phyloP scores from a whole-genome alignment of 768 basidiomycete species.

The Rhodotorula babjevae region DNA sequence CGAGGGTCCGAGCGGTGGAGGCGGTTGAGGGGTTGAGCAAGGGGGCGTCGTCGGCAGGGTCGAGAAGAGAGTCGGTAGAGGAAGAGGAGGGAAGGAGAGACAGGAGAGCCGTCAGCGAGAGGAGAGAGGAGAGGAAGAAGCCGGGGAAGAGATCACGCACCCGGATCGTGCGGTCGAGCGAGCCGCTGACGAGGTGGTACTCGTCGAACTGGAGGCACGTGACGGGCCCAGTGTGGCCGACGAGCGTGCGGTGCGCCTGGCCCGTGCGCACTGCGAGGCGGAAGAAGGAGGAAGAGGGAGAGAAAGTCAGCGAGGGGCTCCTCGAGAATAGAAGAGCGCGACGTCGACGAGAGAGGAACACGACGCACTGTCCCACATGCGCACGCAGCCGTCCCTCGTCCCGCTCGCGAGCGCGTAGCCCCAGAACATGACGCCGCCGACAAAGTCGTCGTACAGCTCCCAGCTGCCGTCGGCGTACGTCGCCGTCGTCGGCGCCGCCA shows the following conservation, averaged over 20 bases:
- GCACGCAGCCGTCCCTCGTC: constrained; percentile 90
- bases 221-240: constrained; percentile 88
- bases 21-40: no score
- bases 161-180: constrained; percentile 85
- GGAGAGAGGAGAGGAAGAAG: no score
- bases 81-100: no score
- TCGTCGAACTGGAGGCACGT: constrained; percentile 95
- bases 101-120: no score
- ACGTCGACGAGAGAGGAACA: not conserved
- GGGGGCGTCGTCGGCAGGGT: no score
- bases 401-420: constrained; percentile 95
- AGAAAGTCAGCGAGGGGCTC: not conserved
- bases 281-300: not conserved
- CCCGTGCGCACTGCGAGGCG: constrained; percentile 79
- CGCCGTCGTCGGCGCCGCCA: constrained; percentile 58
- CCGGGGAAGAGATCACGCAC: constrained; percentile 55
- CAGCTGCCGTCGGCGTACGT: constrained; percentile 83
- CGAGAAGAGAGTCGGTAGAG: no score
- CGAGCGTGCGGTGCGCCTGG: constrained; percentile 84
- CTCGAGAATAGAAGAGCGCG: not conserved
- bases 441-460: constrained; percentile 95
- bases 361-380: constrained; percentile 98
- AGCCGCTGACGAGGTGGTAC: constrained; percentile 83
- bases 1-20: no score
- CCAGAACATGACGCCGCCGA: constrained; percentile 98